Conservation (phyloP, 768 basidiomycete species). For the Tylopilus sp. region DNA sequence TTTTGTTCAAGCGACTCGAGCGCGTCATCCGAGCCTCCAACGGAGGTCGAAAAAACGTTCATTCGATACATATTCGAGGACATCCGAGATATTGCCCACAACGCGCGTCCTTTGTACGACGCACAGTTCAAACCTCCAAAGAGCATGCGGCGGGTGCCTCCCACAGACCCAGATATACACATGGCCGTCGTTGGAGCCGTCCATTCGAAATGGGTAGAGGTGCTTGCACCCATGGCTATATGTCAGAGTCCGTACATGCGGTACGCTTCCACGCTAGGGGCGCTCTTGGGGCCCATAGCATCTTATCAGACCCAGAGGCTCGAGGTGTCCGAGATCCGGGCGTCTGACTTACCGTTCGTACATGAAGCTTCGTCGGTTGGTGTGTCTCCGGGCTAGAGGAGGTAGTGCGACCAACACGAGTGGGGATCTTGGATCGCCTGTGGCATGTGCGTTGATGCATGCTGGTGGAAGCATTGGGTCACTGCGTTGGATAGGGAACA, state of each 20-base stretch:
- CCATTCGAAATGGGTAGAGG: slow-evolving; percentile 8
- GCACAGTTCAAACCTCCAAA: neutral
- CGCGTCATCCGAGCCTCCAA: neutral
- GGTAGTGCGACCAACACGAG: neutral
- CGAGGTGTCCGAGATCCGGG: slow-evolving; percentile 7
- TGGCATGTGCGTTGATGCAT: slow-evolving; percentile 17
- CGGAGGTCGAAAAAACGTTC: slow-evolving; percentile 9
- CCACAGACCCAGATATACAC: slow-evolving; percentile 5
- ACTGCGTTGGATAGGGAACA: slow-evolving; percentile 4
- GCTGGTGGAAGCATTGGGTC: slow-evolving; percentile 19
- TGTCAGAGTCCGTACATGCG: neutral
- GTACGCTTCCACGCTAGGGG: slow-evolving; percentile 2
- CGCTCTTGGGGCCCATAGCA: neutral
- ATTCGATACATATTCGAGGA: slow-evolving; percentile 10
- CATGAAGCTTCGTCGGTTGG: neutral
- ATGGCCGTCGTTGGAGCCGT: slow-evolving; percentile 7
- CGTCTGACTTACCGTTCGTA: slow-evolving; percentile 14
- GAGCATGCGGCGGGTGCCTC: neutral
- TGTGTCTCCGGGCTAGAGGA: slow-evolving; percentile 16
- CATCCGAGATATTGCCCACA: slow-evolving; percentile 2
- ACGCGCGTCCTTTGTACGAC: slow-evolving; percentile 5
- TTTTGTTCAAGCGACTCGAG: slow-evolving; percentile 6
- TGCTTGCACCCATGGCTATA: slow-evolving; percentile 5
- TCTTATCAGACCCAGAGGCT: neutral
- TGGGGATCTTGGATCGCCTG: neutral